Conservation (phyloP, 1,284 basidiomycete genomes). For the Puccinia triticina region DNA sequence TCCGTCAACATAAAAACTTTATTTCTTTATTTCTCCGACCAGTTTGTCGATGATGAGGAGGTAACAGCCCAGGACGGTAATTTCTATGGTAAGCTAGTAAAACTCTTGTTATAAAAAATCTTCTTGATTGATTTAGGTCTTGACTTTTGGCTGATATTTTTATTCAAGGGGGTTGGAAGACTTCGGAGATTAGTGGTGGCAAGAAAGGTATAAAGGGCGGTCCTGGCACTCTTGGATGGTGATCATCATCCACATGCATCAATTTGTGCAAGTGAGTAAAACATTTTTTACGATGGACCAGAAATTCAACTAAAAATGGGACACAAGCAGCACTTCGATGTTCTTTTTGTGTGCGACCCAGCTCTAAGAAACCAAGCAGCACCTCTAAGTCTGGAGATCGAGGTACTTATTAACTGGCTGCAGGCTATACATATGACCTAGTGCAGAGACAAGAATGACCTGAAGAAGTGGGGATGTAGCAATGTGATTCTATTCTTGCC, state of each 20-base stretch:
- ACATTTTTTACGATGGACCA: background rate
- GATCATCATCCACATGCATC: background rate
- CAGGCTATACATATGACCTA: too few relatives aligned
- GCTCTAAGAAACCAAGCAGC: too few relatives aligned
- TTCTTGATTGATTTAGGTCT: background rate
- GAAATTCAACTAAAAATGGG: background rate
- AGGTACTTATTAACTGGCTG: too few relatives aligned
- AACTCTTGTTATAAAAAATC: background rate
- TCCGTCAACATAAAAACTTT: conserved; percentile 9
- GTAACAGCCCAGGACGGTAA: conserved; percentile 58
- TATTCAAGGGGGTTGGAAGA: conserved; percentile 57
- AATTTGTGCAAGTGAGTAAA: too few relatives aligned
- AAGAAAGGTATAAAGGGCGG: conserved; percentile 59
- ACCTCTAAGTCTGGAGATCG: too few relatives aligned
- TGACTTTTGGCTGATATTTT: background rate
- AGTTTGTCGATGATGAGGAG: conserved; percentile 55
- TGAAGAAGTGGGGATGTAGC: too few relatives aligned
- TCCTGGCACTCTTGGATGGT: conserved; percentile 50
- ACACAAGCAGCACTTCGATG: too few relatives aligned
- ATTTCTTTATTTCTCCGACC: conserved; percentile 55
- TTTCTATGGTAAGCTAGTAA: conserved; percentile 56
- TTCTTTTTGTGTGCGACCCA: too few relatives aligned
- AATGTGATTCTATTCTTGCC: too few relatives aligned
- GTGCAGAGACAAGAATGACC: too few relatives aligned
- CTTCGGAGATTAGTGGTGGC: conserved; percentile 58